Evolutionary conservation across 768 basidiomycete genomes (phyloP), one percentile per base, ranked within the genome.

Genomic region (Xerocomellus intermedius): DNA sequence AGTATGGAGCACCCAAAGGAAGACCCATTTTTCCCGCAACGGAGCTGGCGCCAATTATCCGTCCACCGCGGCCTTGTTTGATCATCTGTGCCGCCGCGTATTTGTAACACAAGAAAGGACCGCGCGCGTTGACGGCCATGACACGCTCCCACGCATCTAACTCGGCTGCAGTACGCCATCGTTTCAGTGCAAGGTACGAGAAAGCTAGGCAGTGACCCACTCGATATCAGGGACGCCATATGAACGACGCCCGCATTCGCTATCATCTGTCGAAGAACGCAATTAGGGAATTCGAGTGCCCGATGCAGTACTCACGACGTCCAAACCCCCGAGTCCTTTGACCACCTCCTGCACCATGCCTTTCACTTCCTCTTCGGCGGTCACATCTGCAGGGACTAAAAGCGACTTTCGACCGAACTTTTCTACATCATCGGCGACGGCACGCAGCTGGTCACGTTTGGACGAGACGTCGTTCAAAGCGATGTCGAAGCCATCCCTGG

Each of bases 391-490:
- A 24, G 55, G 35, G 16, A 64, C 45, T 13, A 64, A 44, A 4
- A 50, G 43, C 6, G 61, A 47, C 24, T 52, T 64, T 42, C 64
- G 47, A 12, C 62, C 58, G 6, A 48, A 41, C 22, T 36, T 58
- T 24, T 59, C 26, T 26, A 58, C 48, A 0, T 59, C 50, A 2
- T 60, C 35, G 0, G 59, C 60, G 9, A 63, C 38, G 16, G 36
- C 48, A 14, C 21, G 32, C 10, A 63, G 38, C 7, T 54, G 45
- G 13, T 54, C 52, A 9, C 24, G 19, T 39, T 66, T 62, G 17
- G 59, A 45, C 2, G 59, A 8, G 16, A 71, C 14, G 38, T 73
- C 67, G 48, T n/a, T n/a, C n/a, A n/a, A n/a, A n/a, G n/a, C n/a
- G n/a, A n/a, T n/a, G n/a, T n/a, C n/a, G n/a, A n/a, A 69, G 32